These are phyloP conservation scores for Orbilia oligospora DNA, from an alignment of 2,329 filamentous ascomycete genomes.

Conservation along the genomic window DNA sequence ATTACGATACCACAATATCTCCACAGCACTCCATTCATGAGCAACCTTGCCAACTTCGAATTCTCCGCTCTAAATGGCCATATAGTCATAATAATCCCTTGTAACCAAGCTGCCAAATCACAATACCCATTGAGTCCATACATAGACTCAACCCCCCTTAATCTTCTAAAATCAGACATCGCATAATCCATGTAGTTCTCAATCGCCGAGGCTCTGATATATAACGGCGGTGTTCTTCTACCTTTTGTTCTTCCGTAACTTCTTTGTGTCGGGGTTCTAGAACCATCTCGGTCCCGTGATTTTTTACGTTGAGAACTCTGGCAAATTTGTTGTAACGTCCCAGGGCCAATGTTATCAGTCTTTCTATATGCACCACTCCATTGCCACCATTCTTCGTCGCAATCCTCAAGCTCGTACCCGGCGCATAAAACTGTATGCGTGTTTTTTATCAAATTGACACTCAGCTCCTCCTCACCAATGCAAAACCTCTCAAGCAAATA, in stretches of 20 bases:
- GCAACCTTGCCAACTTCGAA: conserved; percentile 15
- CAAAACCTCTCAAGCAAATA: conserved; percentile 5
- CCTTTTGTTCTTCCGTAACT: not conserved
- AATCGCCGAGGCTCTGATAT: conserved; percentile 8
- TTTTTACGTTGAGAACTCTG: not conserved
- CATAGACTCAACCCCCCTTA: not conserved
- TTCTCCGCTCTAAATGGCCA: conserved; percentile 25
- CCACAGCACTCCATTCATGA: conserved; percentile 10
- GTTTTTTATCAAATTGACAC: not conserved
- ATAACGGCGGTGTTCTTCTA: not conserved
- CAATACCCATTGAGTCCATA: not conserved
- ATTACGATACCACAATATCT: conserved; percentile 10
- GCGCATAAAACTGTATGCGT: conserved; percentile 10
- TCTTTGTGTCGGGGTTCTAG: not conserved
- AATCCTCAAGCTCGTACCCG: not conserved
- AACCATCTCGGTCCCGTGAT: not conserved
- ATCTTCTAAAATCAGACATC: not conserved
- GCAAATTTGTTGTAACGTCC: not conserved
- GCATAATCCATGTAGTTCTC: not conserved
- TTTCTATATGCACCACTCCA: not conserved
- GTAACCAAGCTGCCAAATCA: not conserved
- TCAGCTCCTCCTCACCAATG: not conserved
- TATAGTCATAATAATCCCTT: conserved; percentile 16
- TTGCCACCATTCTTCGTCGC: not conserved
- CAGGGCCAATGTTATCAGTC: not conserved